Evolutionary conservation across 495 filamentous ascomycete species (phyloP).

Genomic region (Trichoderma asperelloides): DNA sequence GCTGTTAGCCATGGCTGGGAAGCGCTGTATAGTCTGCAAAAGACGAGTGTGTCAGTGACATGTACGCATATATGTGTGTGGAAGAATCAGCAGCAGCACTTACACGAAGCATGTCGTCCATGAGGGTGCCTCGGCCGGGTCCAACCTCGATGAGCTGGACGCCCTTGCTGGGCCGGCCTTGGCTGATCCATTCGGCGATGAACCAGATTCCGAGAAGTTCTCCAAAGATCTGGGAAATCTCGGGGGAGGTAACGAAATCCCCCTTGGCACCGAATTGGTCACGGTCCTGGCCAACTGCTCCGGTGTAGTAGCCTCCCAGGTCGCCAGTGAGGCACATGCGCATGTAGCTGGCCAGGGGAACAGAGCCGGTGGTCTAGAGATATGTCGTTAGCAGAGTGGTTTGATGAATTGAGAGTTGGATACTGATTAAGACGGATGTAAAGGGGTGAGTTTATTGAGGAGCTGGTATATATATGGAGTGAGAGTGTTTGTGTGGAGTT

Average conservation of each 20-base stretch:
- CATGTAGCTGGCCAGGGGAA: slow-evolving; percentile 91
- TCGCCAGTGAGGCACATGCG: slow-evolving; percentile 92
- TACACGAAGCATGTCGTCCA: slow-evolving; percentile 93
- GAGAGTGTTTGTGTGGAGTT: slow-evolving; percentile 6
- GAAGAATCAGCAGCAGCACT: too few species aligned
- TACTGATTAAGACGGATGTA: too few species aligned
- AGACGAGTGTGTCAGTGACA: background rate
- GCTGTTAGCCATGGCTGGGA: slow-evolving; percentile 64
- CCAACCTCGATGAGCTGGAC: slow-evolving; percentile 89
- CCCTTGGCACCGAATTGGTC: slow-evolving; percentile 87
- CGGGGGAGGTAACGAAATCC: slow-evolving; percentile 93
- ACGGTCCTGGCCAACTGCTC: slow-evolving; percentile 46
- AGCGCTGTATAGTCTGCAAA: slow-evolving; percentile 73
- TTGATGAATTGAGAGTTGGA: background rate
- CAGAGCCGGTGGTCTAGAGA: slow-evolving; percentile 66
- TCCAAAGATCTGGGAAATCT: slow-evolving; percentile 95
- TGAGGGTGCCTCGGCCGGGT: slow-evolving; percentile 88
- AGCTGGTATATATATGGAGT: too few species aligned
- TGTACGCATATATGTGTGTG: background rate
- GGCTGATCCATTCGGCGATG: slow-evolving; percentile 89
- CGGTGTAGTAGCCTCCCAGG: slow-evolving; percentile 90
- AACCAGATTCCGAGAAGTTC: slow-evolving; percentile 92
- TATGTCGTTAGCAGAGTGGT: background rate
- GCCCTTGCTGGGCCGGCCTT: slow-evolving; percentile 59
- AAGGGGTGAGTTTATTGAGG: background rate